These are phyloP conservation scores for Quercus gilva DNA, from an alignment of 306 rosid genomes.

Conservation along the genomic window DNA sequence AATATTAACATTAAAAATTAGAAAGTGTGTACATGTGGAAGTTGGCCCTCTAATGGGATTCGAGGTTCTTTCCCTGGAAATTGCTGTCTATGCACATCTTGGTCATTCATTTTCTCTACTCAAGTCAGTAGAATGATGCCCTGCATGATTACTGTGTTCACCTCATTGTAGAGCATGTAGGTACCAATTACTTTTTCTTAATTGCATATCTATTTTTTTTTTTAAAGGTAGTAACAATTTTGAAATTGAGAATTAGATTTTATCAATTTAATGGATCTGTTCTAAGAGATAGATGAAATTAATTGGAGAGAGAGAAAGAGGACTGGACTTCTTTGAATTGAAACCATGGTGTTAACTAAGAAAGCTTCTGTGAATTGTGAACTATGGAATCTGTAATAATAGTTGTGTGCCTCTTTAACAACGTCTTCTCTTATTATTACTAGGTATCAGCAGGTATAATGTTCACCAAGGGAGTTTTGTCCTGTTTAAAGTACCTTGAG, in stretches of 20 bases:
- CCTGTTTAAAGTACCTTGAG: constrained; percentile 77
- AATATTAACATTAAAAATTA: too few relatives aligned
- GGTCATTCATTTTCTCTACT: background rate
- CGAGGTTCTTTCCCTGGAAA: background rate
- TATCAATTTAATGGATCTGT: background rate
- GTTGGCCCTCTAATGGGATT: background rate
- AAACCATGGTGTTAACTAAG: background rate
- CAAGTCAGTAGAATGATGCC: background rate
- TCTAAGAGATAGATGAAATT: background rate
- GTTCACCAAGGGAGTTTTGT: constrained; percentile 69
- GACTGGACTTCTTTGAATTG: background rate
- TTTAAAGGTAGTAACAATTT: too few relatives aligned
- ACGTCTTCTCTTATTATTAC: constrained; percentile 9
- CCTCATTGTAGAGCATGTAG: background rate
- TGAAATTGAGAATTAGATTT: too few relatives aligned
- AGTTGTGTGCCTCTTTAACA: constrained; percentile 15
- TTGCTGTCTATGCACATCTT: background rate
- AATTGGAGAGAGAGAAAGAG: background rate
- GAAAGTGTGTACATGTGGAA: too few relatives aligned
- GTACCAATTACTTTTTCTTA: too few relatives aligned
- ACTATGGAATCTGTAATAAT: background rate
- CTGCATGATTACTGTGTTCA: background rate
- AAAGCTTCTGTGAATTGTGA: background rate
- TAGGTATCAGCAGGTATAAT: constrained; percentile 79
- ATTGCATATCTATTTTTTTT: too few relatives aligned